Base-by-base conservation (phyloP, 2,329 filamentous ascomycete genomes). In the Falciphora oryzae region DNA sequence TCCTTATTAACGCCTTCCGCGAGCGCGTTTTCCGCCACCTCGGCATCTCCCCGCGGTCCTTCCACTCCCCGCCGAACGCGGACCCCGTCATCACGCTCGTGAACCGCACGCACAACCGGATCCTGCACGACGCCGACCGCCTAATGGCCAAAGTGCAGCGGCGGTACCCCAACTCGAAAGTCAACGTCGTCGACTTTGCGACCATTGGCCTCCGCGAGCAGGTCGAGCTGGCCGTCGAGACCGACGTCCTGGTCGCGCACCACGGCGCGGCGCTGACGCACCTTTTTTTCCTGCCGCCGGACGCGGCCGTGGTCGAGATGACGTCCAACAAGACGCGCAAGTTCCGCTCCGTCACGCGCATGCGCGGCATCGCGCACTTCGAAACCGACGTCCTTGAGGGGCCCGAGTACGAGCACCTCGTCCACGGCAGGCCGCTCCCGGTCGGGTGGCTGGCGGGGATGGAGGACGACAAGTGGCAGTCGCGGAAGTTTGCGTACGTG, bases 261-360 rank as follows among this genome's bases (percentile, higher is more conserved):
- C 69, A 67, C n/a, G 71, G 70, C 18, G 71, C 70, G 1, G 71
- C 66, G 16, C 65, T 73, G 65, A 69, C 70, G 25, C 69, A 72
- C 63, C 67, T 67, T 14, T 64, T 72, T 35, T 72, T 71, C 64
- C 59, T 72, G 27, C 68, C 68, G 0, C 60, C 68, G 27, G 68
- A 69, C 44, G 66, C 69, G 14, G 69, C 67, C 18, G 61, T 68
- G 16, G 67, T 67, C 3, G 68, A 70, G 35, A 65, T 66, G 27
- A 63, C 65, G 35, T 32, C 62, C 1, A 66, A 66, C 59, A 22
- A 28, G 27, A 50, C 50, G 18, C 38, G 58, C 16, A 65, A 63
- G 25, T 67, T 67, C 66, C 59, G 63, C 1, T 63, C 38, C 57
- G 27, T 67, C 27, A 61, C 66, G 27, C 38, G 61, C n/a, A 66